Percentiles rank a stretch among this genome's conserved stretches.
Conservation (phyloP, 2,329 filamentous ascomycete genomes). For the Ceratocystiopsis sp. region DNA sequence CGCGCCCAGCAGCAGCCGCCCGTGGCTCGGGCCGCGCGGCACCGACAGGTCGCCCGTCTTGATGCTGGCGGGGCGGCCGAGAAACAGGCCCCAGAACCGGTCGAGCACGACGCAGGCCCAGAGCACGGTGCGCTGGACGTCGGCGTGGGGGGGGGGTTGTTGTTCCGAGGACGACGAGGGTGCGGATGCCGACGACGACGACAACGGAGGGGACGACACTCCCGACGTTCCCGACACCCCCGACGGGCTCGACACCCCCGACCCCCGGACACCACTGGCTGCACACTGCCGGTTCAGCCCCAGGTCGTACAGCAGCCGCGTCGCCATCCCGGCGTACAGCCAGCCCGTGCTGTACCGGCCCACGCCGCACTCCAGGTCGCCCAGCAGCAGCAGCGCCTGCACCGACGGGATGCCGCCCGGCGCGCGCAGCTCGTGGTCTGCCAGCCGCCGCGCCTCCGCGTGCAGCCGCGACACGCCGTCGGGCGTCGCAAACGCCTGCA, state of each 20-base stretch:
- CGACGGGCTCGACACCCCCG: too few species aligned
- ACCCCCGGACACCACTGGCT: too few species aligned
- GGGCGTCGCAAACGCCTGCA: constrained; percentile 27
- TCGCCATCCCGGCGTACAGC: constrained; percentile 33
- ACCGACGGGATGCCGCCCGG: constrained; percentile 20
- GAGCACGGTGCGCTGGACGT: constrained; percentile 32
- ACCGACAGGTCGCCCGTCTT: constrained; percentile 35
- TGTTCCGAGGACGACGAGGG: constrained; percentile 28
- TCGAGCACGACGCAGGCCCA: constrained; percentile 35
- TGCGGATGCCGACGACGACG: constrained; percentile 19
- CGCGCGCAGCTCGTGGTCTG: constrained; percentile 34
- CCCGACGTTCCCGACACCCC: too few species aligned
- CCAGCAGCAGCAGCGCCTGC: constrained; percentile 15
- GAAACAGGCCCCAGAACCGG: constrained; percentile 37
- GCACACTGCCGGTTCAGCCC: constrained; percentile 31
- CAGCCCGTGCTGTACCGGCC: constrained; percentile 36
- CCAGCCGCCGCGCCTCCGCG: constrained; percentile 34
- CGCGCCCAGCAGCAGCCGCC: too few species aligned
- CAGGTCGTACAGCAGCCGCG: constrained; percentile 27
- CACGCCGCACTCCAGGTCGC: constrained; percentile 36
- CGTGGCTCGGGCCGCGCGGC: too few species aligned
- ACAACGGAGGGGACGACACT: constrained; percentile 7
- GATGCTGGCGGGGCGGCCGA: constrained; percentile 35
- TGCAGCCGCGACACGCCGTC: constrained; percentile 34
- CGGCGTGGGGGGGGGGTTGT: too few species aligned